A percentile compares a stretch with the other conserved stretches of the same genome.
These are phyloP conservation scores for Pseudogymnoascus sp. DNA, from an alignment of 2,329 filamentous ascomycete genomes.

Conservation along the genomic window DNA sequence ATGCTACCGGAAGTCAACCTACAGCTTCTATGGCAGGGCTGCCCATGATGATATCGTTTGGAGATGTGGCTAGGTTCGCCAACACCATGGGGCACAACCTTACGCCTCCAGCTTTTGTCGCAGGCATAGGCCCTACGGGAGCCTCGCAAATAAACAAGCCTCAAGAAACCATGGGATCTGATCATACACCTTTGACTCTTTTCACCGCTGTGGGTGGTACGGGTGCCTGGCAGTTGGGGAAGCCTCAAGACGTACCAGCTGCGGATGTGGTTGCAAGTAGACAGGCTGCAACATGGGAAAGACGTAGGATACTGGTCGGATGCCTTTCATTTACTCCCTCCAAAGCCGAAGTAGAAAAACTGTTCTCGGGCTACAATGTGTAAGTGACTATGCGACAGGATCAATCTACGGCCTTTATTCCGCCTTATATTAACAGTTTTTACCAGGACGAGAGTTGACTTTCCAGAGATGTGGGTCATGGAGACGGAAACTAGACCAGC, in stretches of 20 bases:
- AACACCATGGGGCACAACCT: not conserved
- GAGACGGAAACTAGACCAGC: not conserved
- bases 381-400: not conserved
- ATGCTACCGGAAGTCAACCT: not conserved
- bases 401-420: not conserved
- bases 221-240: too few species aligned
- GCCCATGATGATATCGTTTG: not conserved
- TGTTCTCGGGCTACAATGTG: not conserved
- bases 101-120: not conserved
- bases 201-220: not conserved
- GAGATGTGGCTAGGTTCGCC: not conserved
- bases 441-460: not conserved
- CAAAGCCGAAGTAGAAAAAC: not conserved
- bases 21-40: not conserved
- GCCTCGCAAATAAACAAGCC: not conserved
- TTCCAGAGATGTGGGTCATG: not conserved
- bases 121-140: not conserved
- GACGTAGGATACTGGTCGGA: not conserved
- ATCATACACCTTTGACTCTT: not conserved
- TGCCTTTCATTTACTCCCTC: not conserved
- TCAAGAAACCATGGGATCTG: not conserved
- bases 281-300: not conserved
- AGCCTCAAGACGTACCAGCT: not conserved
- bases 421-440: not conserved
- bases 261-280: not conserved